A percentile compares a stretch with the other conserved stretches of the same genome.
phyloP scores from a whole-genome alignment of 169 alveolate genomes.

The Eimeria falciformis region DNA sequence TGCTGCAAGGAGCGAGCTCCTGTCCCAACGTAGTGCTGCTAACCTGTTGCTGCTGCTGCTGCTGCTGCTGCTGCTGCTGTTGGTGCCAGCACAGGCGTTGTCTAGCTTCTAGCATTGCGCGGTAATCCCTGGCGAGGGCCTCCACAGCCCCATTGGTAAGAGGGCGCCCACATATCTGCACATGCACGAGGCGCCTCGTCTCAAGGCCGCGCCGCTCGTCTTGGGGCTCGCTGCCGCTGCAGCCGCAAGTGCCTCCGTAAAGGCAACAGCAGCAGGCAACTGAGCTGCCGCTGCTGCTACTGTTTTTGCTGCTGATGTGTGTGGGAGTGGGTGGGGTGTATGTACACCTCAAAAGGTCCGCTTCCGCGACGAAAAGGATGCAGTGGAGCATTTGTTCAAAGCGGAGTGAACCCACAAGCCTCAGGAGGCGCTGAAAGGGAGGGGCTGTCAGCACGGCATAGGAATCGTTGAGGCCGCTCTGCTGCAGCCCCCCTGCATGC shows the following conservation, averaged over 20 bases:
- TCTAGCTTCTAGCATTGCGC: background rate
- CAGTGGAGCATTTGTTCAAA: background rate
- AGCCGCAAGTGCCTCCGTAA: background rate
- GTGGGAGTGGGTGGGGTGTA: background rate
- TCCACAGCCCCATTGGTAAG: constrained; percentile 28
- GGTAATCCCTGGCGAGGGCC: constrained; percentile 32
- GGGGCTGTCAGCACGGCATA: constrained; percentile 12
- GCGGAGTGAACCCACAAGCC: background rate
- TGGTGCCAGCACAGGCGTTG: constrained; percentile 24
- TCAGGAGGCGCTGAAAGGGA: constrained; percentile 36
- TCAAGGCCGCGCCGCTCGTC: background rate
- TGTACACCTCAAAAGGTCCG: background rate
- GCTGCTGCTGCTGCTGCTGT: constrained; percentile 21
- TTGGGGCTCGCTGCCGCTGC: constrained; percentile 23
- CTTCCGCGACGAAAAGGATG: constrained; percentile 19
- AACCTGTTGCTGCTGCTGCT: background rate
- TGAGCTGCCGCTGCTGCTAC: background rate
- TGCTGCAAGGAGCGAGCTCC: background rate
- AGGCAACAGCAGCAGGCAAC: background rate
- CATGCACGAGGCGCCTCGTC: constrained; percentile 41
- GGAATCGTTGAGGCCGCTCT: constrained; percentile 13
- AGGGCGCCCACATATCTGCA: constrained; percentile 54
- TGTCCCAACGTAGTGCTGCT: background rate
- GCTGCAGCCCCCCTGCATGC: background rate
- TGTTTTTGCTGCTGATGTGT: constrained; percentile 22